Percentiles rank a stretch among this genome's conserved stretches.
Conservation (phyloP, 768 basidiomycete species). For the Phanerochaete carnosa region DNA sequence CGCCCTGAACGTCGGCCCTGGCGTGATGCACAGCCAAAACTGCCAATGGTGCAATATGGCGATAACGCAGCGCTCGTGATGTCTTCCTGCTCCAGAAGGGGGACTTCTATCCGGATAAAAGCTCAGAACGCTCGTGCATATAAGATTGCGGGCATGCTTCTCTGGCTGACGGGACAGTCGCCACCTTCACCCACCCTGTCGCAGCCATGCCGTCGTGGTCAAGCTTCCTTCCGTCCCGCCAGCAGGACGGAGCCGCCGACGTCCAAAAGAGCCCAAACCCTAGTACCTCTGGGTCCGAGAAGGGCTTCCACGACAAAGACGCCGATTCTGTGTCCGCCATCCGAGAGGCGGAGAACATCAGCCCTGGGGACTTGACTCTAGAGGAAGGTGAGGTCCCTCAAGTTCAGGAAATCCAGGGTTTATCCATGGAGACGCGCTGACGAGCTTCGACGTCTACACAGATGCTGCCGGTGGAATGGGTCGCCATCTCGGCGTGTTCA, state of each 20-base stretch:
- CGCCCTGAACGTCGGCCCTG: neutral
- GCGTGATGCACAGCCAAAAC: neutral
- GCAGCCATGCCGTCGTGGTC: conserved; percentile 2
- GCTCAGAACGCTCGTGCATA: neutral
- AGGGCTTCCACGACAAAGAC: neutral
- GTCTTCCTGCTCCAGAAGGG: neutral
- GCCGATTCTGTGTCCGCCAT: neutral
- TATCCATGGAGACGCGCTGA: neutral
- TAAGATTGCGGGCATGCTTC: neutral
- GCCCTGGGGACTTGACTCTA: neutral
- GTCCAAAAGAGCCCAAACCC: neutral
- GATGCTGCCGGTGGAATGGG: conserved; percentile 54
- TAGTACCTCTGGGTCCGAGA: neutral
- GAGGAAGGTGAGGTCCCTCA: neutral
- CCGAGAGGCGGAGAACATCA: neutral
- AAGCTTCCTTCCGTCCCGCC: neutral
- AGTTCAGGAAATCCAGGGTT: too few species aligned
- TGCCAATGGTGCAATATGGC: conserved; percentile 1
- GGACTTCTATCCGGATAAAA: conserved; percentile 4
- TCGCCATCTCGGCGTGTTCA: conserved; percentile 52
- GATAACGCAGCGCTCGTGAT: neutral
- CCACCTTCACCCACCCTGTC: neutral
- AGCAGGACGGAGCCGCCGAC: neutral
- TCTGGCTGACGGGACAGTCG: neutral
- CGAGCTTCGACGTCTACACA: conserved; percentile 12